Conservation (phyloP, 768 basidiomycete species). For the Scleroderma bovista region DNA sequence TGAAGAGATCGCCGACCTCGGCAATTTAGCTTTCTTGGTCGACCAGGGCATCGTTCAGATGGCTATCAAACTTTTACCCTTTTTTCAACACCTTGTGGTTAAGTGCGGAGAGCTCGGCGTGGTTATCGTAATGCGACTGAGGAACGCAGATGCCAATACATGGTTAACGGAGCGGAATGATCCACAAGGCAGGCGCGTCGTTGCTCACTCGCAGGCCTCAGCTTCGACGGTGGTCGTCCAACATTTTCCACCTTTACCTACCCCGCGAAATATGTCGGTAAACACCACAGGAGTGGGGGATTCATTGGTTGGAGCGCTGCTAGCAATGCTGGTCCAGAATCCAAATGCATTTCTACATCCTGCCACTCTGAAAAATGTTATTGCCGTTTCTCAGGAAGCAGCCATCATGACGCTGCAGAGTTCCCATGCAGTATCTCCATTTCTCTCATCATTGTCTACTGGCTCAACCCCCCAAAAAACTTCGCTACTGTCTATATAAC, state of each 20-base stretch:
- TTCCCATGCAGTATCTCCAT: constrained; percentile 59
- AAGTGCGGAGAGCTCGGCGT: constrained; percentile 78
- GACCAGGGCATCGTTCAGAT: constrained; percentile 72
- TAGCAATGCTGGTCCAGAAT: constrained; percentile 55
- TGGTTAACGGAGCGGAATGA: constrained; percentile 53
- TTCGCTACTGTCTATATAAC: background rate
- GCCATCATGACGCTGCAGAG: constrained; percentile 56
- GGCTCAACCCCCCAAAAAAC: background rate
- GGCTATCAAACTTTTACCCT: constrained; percentile 77
- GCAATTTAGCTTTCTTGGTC: constrained; percentile 57
- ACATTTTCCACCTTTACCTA: constrained; percentile 60
- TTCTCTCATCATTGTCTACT: constrained; percentile 34
- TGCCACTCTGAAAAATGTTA: constrained; percentile 34
- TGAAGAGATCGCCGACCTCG: constrained; percentile 34
- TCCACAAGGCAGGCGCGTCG: constrained; percentile 40
- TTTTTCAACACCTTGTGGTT: constrained; percentile 77
- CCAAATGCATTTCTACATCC: constrained; percentile 44
- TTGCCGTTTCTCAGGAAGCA: constrained; percentile 60
- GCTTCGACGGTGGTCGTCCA: constrained; percentile 55
- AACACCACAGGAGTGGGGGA: constrained; percentile 94
- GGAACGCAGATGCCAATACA: constrained; percentile 32
- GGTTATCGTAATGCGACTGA: constrained; percentile 54
- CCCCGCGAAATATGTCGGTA: constrained; percentile 34
- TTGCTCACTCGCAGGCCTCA: constrained; percentile 42
- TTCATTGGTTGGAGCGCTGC: constrained; percentile 76